Evolutionary conservation across 495 filamentous ascomycete species (phyloP), one percentile per base, ranked within the genome.

Genomic region (Aspergillus conjunctus): DNA sequence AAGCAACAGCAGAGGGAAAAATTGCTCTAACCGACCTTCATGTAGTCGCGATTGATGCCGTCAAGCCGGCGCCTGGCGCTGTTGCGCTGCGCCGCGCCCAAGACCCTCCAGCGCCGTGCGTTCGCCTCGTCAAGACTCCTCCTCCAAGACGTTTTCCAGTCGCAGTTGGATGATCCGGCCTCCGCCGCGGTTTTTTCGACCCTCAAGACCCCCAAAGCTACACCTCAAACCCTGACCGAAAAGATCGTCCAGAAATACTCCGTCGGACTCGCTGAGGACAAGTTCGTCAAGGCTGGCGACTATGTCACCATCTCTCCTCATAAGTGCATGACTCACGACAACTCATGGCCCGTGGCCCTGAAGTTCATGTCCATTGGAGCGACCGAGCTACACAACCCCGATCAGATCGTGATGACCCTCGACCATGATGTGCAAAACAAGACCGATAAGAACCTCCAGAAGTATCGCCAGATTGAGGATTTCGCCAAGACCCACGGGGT

Each of bases 381-480:
- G 1, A 79, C 87, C 20, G 81, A 85, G 65, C 79, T 97, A 57
- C 79, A 91, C 66, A 74, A 91, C 71, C 81, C 81, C n/a, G 60
- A 76, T 6, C 92, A 96, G 77, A 80, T 95, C 8, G 89, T 97
- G 54, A 89, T 96, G 84, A 90, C 93, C 0, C 81, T 98, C 7
- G 93, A 98, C 71, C 94, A 97, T 68, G 93, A 98, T 64, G 91
- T 97, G 1, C 91, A 95, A 67, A 97, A 97, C 73, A 90, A 89
- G 74, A 85, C 76, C 66, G 89, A 91, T 48, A 72, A 84, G 57
- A 97, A 97, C 71, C 71, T 97, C 17, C 85, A 87, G 67, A 97
- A 96, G 68, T 97, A 97, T 69, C 63, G 67, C 5, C 86, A 89
- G 69, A 97, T 98, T 62, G 91, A 96, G 71, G 83, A 87, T 58